These are phyloP conservation scores for Cladosporium sp. DNA, from an alignment of 2,329 filamentous ascomycete species.

Conservation along the genomic window DNA sequence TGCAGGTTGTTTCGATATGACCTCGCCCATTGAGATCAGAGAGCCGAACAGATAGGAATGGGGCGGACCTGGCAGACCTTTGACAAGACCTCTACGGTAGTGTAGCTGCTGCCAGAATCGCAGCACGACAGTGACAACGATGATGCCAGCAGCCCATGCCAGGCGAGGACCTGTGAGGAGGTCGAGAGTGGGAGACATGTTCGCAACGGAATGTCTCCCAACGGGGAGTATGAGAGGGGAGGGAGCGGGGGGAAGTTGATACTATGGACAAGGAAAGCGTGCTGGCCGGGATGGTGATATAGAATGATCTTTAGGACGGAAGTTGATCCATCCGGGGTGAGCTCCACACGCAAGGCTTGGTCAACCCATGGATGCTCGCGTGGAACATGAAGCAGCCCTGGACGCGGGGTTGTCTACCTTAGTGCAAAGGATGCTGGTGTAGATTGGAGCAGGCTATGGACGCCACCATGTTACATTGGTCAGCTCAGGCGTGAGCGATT, in stretches of 20 bases:
- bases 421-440: no score
- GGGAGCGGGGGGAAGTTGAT: neutral
- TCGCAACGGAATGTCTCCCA: neutral
- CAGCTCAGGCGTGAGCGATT: no score
- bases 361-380: no score
- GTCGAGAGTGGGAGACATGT: constrained; percentile 12
- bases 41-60: constrained; percentile 38
- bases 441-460: no score
- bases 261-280: neutral
- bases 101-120: constrained; percentile 24
- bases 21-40: constrained; percentile 34
- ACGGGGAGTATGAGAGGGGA: neutral
- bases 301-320: no score
- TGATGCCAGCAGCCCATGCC: constrained; percentile 19
- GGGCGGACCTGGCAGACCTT: constrained; percentile 34
- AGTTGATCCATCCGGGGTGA: no score
- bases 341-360: no score
- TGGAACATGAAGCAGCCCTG: no score
- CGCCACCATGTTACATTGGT: no score
- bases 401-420: no score
- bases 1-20: constrained; percentile 28
- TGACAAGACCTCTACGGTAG: constrained; percentile 21
- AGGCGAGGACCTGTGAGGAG: constrained; percentile 15
- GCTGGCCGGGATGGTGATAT: neutral
- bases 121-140: constrained; percentile 18